phyloP scores from a whole-genome alignment of 73 alveolate genomes.

The Paramecium bursaria region DNA sequence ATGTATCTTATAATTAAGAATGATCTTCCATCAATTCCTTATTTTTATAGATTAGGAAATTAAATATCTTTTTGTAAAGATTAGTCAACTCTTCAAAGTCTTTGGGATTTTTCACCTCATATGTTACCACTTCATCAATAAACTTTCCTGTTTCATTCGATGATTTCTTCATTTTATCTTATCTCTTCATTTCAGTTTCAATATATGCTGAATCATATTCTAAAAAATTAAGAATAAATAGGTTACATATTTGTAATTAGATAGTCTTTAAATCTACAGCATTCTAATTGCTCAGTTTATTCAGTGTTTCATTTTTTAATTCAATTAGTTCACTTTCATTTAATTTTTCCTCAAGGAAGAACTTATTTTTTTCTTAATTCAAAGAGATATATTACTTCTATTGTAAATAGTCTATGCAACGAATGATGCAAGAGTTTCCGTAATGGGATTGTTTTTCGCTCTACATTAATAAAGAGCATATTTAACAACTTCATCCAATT shows the following conservation, averaged over 20 bases:
- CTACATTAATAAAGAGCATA: slow-evolving; percentile 89
- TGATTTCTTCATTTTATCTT: slow-evolving; percentile 77
- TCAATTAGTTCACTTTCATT: slow-evolving; percentile 86
- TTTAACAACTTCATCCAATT: slow-evolving; percentile 88
- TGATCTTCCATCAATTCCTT: slow-evolving; percentile 71
- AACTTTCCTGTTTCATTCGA: slow-evolving; percentile 88
- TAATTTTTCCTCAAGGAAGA: slow-evolving; percentile 82
- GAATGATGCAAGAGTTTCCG: slow-evolving; percentile 95
- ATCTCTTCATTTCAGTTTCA: slow-evolving; percentile 81
- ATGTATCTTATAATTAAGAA: slow-evolving; percentile 58
- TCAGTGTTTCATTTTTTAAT: slow-evolving; percentile 77
- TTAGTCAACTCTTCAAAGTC: slow-evolving; percentile 92
- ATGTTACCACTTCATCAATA: slow-evolving; percentile 89
- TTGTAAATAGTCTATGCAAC: slow-evolving; percentile 88
- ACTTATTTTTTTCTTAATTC: slow-evolving; percentile 74
- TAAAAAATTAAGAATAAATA: background rate
- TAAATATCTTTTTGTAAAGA: slow-evolving; percentile 87
- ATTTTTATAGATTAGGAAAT: slow-evolving; percentile 85
- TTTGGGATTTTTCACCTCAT: slow-evolving; percentile 88
- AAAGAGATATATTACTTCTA: slow-evolving; percentile 67
- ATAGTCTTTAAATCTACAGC: slow-evolving; percentile 75
- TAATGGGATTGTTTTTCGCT: slow-evolving; percentile 90
- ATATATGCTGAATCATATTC: slow-evolving; percentile 92
- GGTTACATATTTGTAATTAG: slow-evolving; percentile 76
- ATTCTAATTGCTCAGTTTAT: slow-evolving; percentile 71